A percentile compares a stretch with the other conserved stretches of the same genome.
These are phyloP conservation scores for Chlorella sp. DNA, from an alignment of 139 green algal genomes.

Conservation along the genomic window DNA sequence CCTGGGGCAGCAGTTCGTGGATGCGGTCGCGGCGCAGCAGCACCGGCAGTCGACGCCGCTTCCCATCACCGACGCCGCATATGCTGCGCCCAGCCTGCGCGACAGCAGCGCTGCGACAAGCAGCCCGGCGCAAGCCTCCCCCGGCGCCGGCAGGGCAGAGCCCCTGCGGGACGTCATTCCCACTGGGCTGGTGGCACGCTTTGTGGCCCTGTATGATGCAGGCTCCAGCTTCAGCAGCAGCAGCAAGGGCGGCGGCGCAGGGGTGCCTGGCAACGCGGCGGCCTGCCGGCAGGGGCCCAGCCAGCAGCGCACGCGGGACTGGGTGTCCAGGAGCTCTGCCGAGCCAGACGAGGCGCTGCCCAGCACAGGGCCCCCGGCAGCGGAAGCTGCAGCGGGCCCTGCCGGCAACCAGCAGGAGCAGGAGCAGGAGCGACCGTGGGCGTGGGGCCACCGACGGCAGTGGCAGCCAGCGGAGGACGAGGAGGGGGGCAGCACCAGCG, in stretches of 20 bases:
- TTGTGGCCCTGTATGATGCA: conserved; percentile 26
- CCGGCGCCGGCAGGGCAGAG: conserved; percentile 3
- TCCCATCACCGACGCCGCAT: not conserved
- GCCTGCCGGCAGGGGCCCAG: not conserved
- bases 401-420: not conserved
- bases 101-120: not conserved
- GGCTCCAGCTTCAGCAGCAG: not conserved
- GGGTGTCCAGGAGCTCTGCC: conserved; percentile 9
- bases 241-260: not conserved
- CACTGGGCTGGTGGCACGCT: conserved; percentile 34
- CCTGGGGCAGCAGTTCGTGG: conserved; percentile 18
- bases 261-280: too few species aligned
- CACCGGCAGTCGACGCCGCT: not conserved
- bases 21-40: not conserved
- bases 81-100: conserved; percentile 9
- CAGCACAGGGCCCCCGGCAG: not conserved
- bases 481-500: not conserved
- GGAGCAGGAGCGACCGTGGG: not conserved
- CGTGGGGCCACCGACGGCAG: not conserved
- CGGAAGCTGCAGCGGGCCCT: not conserved
- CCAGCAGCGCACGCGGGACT: conserved; percentile 20
- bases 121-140: not conserved
- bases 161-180: not conserved
- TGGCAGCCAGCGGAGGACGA: not conserved
- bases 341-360: not conserved